Evolutionary conservation across 2,329 filamentous ascomycete genomes (phyloP).

Genomic region (Cercospora zeina): DNA sequence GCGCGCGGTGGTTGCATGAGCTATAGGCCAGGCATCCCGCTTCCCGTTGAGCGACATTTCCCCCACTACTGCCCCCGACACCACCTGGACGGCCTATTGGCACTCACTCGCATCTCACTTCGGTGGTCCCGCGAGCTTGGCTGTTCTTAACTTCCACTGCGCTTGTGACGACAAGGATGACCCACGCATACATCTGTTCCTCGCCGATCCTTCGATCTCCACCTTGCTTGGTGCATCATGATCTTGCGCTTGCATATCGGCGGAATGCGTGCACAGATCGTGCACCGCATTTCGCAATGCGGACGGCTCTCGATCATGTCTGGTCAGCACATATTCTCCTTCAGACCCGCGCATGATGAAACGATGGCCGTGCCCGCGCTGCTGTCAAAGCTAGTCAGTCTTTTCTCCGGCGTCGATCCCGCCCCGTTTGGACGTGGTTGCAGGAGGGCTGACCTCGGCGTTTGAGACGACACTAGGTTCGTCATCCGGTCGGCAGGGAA

Average conservation of each 20-base stretch:
- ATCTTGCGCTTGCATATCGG: background rate
- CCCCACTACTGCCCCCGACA: background rate
- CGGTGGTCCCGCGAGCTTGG: background rate
- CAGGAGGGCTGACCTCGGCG: slow-evolving; percentile 13
- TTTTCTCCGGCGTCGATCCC: slow-evolving; percentile 1
- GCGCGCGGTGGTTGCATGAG: background rate
- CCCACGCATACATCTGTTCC: background rate
- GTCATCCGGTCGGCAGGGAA: slow-evolving; percentile 7
- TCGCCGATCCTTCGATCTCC: slow-evolving; percentile 6
- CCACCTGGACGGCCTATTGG: background rate
- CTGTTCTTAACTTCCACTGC: background rate
- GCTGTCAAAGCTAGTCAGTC: background rate
- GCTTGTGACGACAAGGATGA: slow-evolving; percentile 1
- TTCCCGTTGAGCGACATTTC: background rate
- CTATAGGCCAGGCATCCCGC: background rate
- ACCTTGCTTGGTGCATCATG: too few species aligned
- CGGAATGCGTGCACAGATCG: slow-evolving; percentile 3
- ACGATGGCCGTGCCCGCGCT: background rate
- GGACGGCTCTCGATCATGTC: background rate
- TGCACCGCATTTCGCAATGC: background rate
- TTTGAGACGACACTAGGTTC: slow-evolving; percentile 12
- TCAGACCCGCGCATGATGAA: background rate
- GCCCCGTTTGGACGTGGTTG: slow-evolving; percentile 18
- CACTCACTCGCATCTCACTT: background rate
- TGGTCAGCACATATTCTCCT: background rate